Evolutionary conservation across 2,329 filamentous ascomycete species (phyloP).

Genomic region (Cladosporium oxysporum): DNA sequence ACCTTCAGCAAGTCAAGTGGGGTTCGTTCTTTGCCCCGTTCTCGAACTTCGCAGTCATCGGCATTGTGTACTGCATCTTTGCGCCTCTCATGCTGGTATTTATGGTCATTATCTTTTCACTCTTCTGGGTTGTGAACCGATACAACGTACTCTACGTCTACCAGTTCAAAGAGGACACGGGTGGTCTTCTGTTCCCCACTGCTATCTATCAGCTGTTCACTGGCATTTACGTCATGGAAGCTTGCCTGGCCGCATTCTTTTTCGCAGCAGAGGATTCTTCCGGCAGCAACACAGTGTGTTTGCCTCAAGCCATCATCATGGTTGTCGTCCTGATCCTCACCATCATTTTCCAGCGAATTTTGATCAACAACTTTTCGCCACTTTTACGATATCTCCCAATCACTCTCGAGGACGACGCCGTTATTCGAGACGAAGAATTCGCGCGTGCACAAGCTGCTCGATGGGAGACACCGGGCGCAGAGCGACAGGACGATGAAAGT

Average conservation of each 20-base stretch:
- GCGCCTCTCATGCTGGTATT: conserved; percentile 90
- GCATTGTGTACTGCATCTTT: conserved; percentile 79
- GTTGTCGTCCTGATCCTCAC: conserved; percentile 73
- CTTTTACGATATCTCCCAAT: conserved; percentile 88
- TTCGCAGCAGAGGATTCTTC: conserved; percentile 65
- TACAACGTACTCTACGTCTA: conserved; percentile 96
- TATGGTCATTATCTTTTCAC: conserved; percentile 84
- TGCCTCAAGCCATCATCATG: conserved; percentile 82
- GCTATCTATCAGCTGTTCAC: conserved; percentile 96
- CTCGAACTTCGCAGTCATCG: conserved; percentile 94
- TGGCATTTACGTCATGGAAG: conserved; percentile 90
- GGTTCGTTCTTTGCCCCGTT: conserved; percentile 94
- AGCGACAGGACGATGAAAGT: conserved; percentile 26
- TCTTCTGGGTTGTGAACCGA: conserved; percentile 94
- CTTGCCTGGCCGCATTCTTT: conserved; percentile 86
- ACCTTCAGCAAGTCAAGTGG: conserved; percentile 78
- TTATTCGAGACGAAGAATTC: conserved; percentile 86
- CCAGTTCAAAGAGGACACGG: conserved; percentile 85
- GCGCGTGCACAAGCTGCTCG: conserved; percentile 61
- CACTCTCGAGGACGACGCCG: conserved; percentile 92
- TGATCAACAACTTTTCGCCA: conserved; percentile 82
- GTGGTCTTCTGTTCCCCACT: conserved; percentile 84
- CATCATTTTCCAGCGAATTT: conserved; percentile 71
- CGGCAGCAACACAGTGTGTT: conserved; percentile 57
- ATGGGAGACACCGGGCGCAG: conserved; percentile 34